phyloP scores from a whole-genome alignment of 2,329 filamentous ascomycete species.

The Nannizziopsis arthrosporioides region DNA sequence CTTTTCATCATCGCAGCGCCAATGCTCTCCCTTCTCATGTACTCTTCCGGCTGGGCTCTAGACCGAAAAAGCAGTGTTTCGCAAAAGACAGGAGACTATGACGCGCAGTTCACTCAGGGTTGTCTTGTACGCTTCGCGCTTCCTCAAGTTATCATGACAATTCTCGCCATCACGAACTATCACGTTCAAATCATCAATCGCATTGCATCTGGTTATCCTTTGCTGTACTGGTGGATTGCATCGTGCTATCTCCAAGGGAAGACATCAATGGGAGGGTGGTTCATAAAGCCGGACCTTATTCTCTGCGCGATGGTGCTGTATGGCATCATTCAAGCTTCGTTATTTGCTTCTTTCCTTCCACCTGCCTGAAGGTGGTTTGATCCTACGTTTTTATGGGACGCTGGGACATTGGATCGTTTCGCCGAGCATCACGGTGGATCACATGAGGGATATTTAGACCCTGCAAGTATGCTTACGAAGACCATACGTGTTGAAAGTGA shows the following conservation, averaged over 20 bases:
- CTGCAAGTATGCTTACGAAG: too few species aligned
- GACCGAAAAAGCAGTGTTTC: background rate
- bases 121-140: constrained; percentile 50
- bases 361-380: constrained; percentile 50
- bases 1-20: constrained; percentile 76
- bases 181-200: constrained; percentile 92
- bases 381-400: background rate
- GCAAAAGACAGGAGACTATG: constrained; percentile 6
- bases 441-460: too few species aligned
- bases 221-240: constrained; percentile 80
- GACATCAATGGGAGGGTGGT: background rate
- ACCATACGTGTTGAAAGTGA: too few species aligned
- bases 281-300: constrained; percentile 24
- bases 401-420: background rate
- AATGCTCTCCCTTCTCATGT: constrained; percentile 56
- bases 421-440: too few species aligned
- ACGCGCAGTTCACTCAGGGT: constrained; percentile 11
- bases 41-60: constrained; percentile 46
- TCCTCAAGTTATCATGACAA: constrained; percentile 59
- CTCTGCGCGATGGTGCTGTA: constrained; percentile 69
- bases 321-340: constrained; percentile 63
- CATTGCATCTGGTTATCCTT: constrained; percentile 72
- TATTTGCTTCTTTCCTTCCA: constrained; percentile 85
- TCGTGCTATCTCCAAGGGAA: constrained; percentile 22
- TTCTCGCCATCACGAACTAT: constrained; percentile 64